These are phyloP conservation scores for Coniochaeta pulveracea DNA, from an alignment of 2,329 filamentous ascomycete genomes.

Conservation along the genomic window DNA sequence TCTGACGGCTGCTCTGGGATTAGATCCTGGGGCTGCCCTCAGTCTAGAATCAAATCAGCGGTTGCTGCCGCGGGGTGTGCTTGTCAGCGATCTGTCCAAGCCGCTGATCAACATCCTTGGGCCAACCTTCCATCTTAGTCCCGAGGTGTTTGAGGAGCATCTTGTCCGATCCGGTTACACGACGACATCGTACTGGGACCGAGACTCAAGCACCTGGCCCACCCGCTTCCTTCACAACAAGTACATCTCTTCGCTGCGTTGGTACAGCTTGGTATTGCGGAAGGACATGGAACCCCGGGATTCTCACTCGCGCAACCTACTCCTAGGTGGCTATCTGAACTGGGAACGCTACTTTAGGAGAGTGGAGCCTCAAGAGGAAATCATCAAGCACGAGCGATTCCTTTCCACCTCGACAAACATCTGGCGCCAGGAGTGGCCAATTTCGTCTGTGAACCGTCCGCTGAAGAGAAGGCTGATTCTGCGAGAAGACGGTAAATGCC, in stretches of 20 bases:
- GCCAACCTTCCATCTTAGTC: not conserved
- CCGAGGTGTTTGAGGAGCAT: not conserved
- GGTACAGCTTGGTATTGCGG: not conserved
- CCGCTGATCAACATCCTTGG: not conserved
- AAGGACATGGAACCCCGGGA: not conserved
- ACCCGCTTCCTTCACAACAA: not conserved
- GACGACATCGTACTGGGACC: not conserved
- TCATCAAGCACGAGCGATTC: not conserved
- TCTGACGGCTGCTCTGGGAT: too few species aligned
- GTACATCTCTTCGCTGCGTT: not conserved
- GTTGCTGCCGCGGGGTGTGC: too few species aligned
- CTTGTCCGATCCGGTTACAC: not conserved
- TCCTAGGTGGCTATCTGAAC: not conserved
- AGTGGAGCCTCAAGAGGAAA: not conserved
- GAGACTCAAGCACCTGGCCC: not conserved
- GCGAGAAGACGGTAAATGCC: not conserved
- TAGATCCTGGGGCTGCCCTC: too few species aligned
- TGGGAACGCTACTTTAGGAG: not conserved
- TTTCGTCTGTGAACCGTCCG: not conserved
- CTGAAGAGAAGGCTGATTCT: not conserved
- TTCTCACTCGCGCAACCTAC: not conserved
- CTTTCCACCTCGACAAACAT: not conserved
- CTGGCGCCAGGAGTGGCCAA: not conserved
- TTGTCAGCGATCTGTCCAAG: not conserved
- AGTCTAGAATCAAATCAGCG: too few species aligned